A percentile compares a stretch with the other conserved stretches of the same genome.
Evolutionary conservation across 2,329 filamentous ascomycete species (phyloP).

Genomic region (Colletotrichum tamarilloi): DNA sequence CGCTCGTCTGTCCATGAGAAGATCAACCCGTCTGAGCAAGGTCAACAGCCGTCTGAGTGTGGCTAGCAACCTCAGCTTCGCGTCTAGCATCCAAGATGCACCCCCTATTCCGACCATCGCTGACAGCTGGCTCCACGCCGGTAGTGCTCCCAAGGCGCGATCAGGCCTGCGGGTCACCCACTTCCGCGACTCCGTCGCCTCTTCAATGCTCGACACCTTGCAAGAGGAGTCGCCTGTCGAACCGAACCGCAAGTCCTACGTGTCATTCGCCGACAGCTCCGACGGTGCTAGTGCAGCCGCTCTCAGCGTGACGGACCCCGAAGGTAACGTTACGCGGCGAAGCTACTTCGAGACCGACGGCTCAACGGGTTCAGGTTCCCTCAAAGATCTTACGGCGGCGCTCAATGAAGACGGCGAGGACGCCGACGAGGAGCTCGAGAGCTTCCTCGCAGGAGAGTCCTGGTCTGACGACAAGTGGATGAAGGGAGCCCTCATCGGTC

Average conservation of each 20-base stretch:
- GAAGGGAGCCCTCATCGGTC: slow-evolving; percentile 97
- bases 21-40: slow-evolving; percentile 90
- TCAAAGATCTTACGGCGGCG: slow-evolving; percentile 86
- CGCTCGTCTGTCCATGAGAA: slow-evolving; percentile 89
- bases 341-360: slow-evolving; percentile 89
- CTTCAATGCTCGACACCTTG: slow-evolving; percentile 87
- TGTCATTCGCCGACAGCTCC: slow-evolving; percentile 85
- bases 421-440: slow-evolving; percentile 86
- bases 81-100: slow-evolving; percentile 91
- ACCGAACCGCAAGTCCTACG: slow-evolving; percentile 93
- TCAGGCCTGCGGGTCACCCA: slow-evolving; percentile 60
- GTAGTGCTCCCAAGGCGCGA: slow-evolving; percentile 62
- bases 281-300: slow-evolving; percentile 66
- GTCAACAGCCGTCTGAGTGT: slow-evolving; percentile 94
- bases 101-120: slow-evolving; percentile 96
- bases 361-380: slow-evolving; percentile 77
- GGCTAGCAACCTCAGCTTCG: slow-evolving; percentile 91
- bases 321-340: slow-evolving; percentile 75
- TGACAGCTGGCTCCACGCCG: slow-evolving; percentile 85
- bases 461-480: slow-evolving; percentile 99
- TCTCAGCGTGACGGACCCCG: slow-evolving; percentile 82
- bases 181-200: slow-evolving; percentile 89
- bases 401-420: slow-evolving; percentile 93
- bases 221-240: slow-evolving; percentile 91
- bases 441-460: slow-evolving; percentile 91